Evolutionary conservation across 768 basidiomycete genomes (phyloP).

Genomic region (Mycena alexandri): DNA sequence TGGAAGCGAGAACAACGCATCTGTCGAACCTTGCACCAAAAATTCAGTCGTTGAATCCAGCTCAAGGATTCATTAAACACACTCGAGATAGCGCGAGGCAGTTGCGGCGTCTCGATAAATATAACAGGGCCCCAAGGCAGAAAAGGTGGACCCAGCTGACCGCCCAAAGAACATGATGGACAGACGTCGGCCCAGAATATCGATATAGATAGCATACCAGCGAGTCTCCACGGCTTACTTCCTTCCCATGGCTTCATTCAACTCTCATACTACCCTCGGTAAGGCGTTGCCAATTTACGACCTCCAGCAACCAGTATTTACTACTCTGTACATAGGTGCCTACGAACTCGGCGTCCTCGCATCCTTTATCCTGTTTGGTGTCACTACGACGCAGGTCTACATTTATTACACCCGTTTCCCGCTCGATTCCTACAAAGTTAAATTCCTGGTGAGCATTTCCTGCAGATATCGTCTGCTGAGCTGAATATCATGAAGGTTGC

Average conservation of each 20-base stretch:
- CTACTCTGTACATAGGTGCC: constrained; percentile 6
- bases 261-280: constrained; percentile 17
- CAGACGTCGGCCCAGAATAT: background rate
- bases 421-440: background rate
- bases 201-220: background rate
- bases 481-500: background rate
- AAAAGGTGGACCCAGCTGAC: too few relatives aligned
- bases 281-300: too few relatives aligned
- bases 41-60: too few relatives aligned
- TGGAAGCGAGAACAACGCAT: too few relatives aligned
- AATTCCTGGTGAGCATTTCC: constrained; percentile 11
- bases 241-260: constrained; percentile 18
- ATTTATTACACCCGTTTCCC: constrained; percentile 21
- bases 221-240: background rate
- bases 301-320: too few relatives aligned
- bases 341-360: constrained; percentile 20
- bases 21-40: too few relatives aligned
- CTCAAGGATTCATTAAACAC: too few relatives aligned
- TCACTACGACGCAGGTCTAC: constrained; percentile 13
- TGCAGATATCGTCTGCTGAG: background rate
- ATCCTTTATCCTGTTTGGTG: constrained; percentile 11
- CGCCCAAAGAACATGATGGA: background rate
- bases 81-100: too few relatives aligned
- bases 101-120: too few relatives aligned
- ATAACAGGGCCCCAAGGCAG: too few relatives aligned